Conservation (phyloP, 805 yeast species). For the Yarrowia divulgata region DNA sequence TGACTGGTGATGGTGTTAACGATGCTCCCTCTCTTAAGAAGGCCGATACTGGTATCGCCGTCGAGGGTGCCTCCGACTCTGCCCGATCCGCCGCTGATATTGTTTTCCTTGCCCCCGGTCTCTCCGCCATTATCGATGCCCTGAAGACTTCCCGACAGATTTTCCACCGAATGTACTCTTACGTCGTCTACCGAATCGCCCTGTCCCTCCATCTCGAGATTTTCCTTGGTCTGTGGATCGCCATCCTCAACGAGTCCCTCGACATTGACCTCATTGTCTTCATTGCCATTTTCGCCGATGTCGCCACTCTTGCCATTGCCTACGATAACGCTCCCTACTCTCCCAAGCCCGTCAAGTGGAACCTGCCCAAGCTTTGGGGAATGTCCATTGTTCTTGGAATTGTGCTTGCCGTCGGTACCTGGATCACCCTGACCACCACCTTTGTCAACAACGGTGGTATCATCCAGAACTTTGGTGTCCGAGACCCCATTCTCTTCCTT, state of each 20-base stretch:
- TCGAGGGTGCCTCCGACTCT: conserved; percentile 57
- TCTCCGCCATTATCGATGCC: conserved; percentile 67
- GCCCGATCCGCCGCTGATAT: conserved; percentile 57
- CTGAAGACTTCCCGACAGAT: conserved; percentile 91
- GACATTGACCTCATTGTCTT: conserved; percentile 91
- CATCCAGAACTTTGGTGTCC: conserved; percentile 93
- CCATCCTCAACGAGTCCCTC: conserved; percentile 84
- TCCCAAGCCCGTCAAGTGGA: conserved; percentile 94
- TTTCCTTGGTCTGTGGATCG: conserved; percentile 96
- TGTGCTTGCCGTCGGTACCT: conserved; percentile 77
- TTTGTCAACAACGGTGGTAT: conserved; percentile 89
- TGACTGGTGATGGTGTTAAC: conserved; percentile 76
- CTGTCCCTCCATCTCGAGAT: conserved; percentile 92
- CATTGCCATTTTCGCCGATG: conserved; percentile 93
- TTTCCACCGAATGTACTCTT: conserved; percentile 99
- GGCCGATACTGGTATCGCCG: conserved; percentile 91
- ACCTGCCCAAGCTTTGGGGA: conserved; percentile 91
- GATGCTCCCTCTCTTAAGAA: conserved; percentile 73
- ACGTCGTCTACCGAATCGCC: conserved; percentile 98
- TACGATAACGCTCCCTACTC: conserved; percentile 95
- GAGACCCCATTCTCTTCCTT: conserved; percentile 92
- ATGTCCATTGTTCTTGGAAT: conserved; percentile 75
- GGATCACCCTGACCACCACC: conserved; percentile 96
- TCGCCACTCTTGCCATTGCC: conserved; percentile 81
- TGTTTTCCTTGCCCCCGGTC: conserved; percentile 64